Evolutionary conservation across 2,329 filamentous ascomycete genomes (phyloP).

Genomic region (Coleophoma cylindrospora): DNA sequence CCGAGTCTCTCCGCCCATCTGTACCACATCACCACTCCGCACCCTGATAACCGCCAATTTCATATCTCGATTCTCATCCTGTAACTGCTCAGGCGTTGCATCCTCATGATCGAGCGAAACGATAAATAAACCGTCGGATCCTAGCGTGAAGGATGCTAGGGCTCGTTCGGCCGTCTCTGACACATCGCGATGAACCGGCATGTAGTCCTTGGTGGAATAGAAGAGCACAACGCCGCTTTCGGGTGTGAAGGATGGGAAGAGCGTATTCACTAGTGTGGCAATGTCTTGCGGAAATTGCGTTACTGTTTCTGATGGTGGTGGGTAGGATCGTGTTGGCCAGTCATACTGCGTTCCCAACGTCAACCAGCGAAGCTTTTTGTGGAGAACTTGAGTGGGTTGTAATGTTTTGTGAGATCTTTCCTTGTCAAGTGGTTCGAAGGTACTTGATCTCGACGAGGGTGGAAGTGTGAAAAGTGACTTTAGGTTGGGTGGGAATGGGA

Average conservation of each 20-base stretch:
- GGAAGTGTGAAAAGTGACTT: slow-evolving; percentile 51
- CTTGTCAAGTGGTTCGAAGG: slow-evolving; percentile 54
- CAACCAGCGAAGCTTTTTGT: slow-evolving; percentile 84
- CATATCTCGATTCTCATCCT: slow-evolving; percentile 21
- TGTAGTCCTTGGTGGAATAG: slow-evolving; percentile 83
- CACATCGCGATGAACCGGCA: slow-evolving; percentile 91
- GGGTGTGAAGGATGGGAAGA: slow-evolving; percentile 73
- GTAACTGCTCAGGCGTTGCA: slow-evolving; percentile 6
- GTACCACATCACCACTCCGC: slow-evolving; percentile 81
- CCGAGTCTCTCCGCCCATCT: slow-evolving; percentile 77
- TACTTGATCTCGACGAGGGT: slow-evolving; percentile 46
- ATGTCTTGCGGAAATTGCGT: slow-evolving; percentile 74
- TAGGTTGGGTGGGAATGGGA: slow-evolving; percentile 47
- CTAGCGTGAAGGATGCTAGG: slow-evolving; percentile 79
- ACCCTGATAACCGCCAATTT: slow-evolving; percentile 56
- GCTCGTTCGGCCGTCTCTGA: slow-evolving; percentile 77
- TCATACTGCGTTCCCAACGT: slow-evolving; percentile 94
- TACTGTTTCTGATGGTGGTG: slow-evolving; percentile 44
- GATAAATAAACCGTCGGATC: slow-evolving; percentile 87
- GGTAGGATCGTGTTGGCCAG: slow-evolving; percentile 84
- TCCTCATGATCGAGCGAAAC: slow-evolving; percentile 51
- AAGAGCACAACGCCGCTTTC: slow-evolving; percentile 92
- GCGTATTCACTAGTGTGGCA: slow-evolving; percentile 55
- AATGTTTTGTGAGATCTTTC: slow-evolving; percentile 65
- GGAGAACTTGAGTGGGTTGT: slow-evolving; percentile 64